Base-by-base conservation (phyloP, 2,329 filamentous ascomycete genomes). In the Graphiopsis chlorocephala region DNA sequence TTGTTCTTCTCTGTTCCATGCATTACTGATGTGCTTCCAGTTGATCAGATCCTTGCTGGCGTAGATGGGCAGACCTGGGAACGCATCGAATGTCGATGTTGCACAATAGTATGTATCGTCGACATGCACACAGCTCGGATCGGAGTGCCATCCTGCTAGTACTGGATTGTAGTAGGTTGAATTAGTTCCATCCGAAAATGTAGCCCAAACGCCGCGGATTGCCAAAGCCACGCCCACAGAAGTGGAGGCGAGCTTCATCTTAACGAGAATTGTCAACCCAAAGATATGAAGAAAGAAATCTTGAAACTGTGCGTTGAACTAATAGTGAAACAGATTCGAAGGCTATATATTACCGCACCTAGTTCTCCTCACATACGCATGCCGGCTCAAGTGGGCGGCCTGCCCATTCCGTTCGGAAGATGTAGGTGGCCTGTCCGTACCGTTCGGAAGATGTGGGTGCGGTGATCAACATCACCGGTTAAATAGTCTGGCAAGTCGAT, bases 21-120 rank as follows among this genome's bases (percentile, higher is more conserved):
- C 77, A 70, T 78, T 71, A 45, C 74, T 73, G 31, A 75, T 72
- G 12, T 77, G 69, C 23, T 72, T 74, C 79, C 79, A 82, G 61
- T 77, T 76, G 26, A 74, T 68, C n/a, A 83, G 69, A 67, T 83
- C 79, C 55, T 76, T 78, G 65, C 76, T 79, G 6, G 77, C 77
- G 64, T 82, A 78, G 25, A 83, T 73, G 0, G 80, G 80, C 1
- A 82, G 72, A 0, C 80, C 80, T 0, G 81, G 81, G 53, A 80
- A 82, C 1, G 76, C 74, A 59, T 78, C 73, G 70, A 83, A 83
- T n/a, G 76, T 79, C 1, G 80, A 81, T 2, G 76, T 76, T 1
- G 78, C 79, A 60, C 80, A 80, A 71, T 80, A 82, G 68, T 79
- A 81, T 0, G 77, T 80, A 26, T 75, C 68, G 35, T 79, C 69